phyloP scores from a whole-genome alignment of 2,329 filamentous ascomycete genomes.

The Thielaviopsis ethacetica region DNA sequence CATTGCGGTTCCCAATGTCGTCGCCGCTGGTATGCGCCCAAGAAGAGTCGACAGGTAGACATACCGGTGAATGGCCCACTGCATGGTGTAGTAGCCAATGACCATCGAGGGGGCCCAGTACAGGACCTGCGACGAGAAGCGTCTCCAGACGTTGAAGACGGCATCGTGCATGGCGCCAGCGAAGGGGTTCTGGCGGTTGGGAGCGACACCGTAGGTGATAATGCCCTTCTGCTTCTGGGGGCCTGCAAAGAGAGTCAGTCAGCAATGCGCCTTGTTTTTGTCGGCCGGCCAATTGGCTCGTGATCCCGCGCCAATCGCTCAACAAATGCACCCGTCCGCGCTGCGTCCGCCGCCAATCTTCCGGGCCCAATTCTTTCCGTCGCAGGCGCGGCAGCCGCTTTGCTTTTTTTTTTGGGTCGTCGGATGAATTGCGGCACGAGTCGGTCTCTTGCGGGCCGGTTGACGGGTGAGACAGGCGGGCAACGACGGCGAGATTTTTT shows the following conservation, averaged over 20 bases:
- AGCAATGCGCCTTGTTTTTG: background rate
- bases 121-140: slow-evolving; percentile 71
- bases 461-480: background rate
- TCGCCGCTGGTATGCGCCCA: background rate
- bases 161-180: slow-evolving; percentile 64
- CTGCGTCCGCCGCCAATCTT: background rate
- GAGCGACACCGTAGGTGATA: slow-evolving; percentile 56
- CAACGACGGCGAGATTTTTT: background rate
- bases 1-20: background rate
- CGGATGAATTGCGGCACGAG: background rate
- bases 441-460: background rate
- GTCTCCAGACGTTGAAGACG: slow-evolving; percentile 89
- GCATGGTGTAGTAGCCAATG: slow-evolving; percentile 64
- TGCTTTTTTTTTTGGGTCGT: slow-evolving; percentile 2
- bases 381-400: too few species aligned
- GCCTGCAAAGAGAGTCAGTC: slow-evolving; percentile 23
- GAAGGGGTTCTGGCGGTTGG: slow-evolving; percentile 80
- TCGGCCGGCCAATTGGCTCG: background rate
- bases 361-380: background rate
- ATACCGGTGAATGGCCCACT: slow-evolving; percentile 85
- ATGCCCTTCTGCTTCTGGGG: slow-evolving; percentile 47
- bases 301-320: background rate
- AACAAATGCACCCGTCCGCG: background rate
- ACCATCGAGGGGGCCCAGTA: slow-evolving; percentile 73
- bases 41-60: slow-evolving; percentile 17